Percentiles rank a stretch among this genome's conserved stretches.
Conservation (phyloP, 2,329 filamentous ascomycete species). For the Orbilia ellipsospora region DNA sequence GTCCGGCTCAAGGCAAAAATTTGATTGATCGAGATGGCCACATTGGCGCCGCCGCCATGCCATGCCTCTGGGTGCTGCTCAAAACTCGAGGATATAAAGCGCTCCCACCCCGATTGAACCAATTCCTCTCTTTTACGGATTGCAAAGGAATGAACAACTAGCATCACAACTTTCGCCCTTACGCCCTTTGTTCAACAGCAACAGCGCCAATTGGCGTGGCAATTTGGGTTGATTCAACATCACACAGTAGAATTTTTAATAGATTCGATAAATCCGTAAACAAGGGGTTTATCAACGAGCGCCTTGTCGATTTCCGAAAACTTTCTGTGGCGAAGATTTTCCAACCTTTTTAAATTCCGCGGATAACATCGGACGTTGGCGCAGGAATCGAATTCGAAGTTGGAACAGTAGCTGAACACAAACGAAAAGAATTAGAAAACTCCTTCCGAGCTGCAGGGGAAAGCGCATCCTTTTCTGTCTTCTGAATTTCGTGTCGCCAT, state of each 20-base stretch:
- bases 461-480: too few species aligned
- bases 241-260: slow-evolving; percentile 19
- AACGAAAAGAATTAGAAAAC: neutral
- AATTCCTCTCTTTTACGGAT: slow-evolving; percentile 6
- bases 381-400: slow-evolving; percentile 12
- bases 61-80: too few species aligned
- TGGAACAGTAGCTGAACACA: slow-evolving; percentile 11
- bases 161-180: neutral
- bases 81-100: slow-evolving; percentile 33
- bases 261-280: neutral
- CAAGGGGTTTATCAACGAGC: neutral
- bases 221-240: slow-evolving; percentile 54
- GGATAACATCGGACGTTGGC: slow-evolving; percentile 27
- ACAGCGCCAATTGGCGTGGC: slow-evolving; percentile 32
- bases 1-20: slow-evolving; percentile 20
- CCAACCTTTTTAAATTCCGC: slow-evolving; percentile 5
- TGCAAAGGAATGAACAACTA: neutral
- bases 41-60: slow-evolving; percentile 38
- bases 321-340: neutral
- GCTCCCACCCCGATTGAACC: slow-evolving; percentile 14
- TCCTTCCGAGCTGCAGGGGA: too few species aligned
- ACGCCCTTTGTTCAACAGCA: slow-evolving; percentile 43
- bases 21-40: slow-evolving; percentile 38
- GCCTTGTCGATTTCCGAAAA: neutral
- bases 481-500: too few species aligned